Evolutionary conservation across 2,329 filamentous ascomycete genomes (phyloP), one percentile per base, ranked within the genome.

Genomic region (Botrytis aclada): DNA sequence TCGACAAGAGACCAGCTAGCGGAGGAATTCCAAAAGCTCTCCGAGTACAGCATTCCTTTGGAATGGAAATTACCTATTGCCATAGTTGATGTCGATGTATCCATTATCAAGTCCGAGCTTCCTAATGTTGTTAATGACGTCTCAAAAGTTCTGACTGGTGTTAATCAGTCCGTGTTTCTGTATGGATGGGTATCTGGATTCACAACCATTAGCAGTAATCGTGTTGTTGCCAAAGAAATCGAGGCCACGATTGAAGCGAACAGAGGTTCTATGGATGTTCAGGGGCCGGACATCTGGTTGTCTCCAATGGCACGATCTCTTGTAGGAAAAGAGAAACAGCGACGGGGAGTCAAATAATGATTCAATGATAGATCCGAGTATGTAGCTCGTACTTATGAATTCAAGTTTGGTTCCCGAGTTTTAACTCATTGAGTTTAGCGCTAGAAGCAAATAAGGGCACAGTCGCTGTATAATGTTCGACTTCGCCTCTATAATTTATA

Each of bases 91-190:
- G 83, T 88, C 22, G 81, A 85, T 16, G 77, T 84, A 20, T 79
- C 79, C 25, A 41, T 70, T 56, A 65, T 80, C n/a, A 79, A 83
- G 39, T 77, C 79, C 20, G 80, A 76, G 20, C 81, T 89, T 12
- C 87, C 86, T 34, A 74, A 79, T 2, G 83, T 87, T 20, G 82
- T 81, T 32, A 74, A 80, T 22, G 83, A 83, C 71, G 83, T 90
- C 18, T 54, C 81, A 1, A 77, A 83, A 18, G 82, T 84, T 9
- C 82, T 92, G 69, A 88, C 86, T 2, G 81, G 84, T 25, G 88
- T 93, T 75, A 93, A 93, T 77, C 80, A 83, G 69, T 89, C 88
- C n/a, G 90, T 92, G 6, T 92, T 93, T 78, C 82, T 92, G 69
- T 89, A 89, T 78, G 90, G 90, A 20, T 93, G 91, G 91, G 82